phyloP scores from a whole-genome alignment of 139 green algal species.

The Chlorella sp. region DNA sequence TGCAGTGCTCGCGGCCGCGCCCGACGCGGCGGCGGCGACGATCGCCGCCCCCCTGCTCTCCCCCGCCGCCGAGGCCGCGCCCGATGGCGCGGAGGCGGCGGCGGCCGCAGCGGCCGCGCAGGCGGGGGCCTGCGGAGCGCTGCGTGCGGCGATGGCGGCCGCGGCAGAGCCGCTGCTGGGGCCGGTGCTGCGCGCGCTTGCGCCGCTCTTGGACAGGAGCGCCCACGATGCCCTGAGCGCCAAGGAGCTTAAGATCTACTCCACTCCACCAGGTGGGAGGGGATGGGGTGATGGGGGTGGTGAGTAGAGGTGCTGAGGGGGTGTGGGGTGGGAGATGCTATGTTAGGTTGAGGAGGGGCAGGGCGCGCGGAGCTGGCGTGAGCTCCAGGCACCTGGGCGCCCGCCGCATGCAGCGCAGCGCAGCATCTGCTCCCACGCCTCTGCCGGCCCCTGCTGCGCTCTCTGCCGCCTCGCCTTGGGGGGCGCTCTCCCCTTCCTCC shows the following conservation, averaged over 20 bases:
- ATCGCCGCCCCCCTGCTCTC: background rate
- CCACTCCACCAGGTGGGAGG: constrained; percentile 49
- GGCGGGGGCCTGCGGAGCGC: constrained; percentile 46
- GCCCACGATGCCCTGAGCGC: constrained; percentile 62
- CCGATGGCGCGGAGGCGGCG: background rate
- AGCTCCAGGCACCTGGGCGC: no score
- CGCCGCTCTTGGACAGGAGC: constrained; percentile 30
- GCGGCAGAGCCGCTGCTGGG: constrained; percentile 41
- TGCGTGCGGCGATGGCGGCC: constrained; percentile 55
- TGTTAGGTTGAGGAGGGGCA: no score
- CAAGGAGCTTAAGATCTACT: constrained; percentile 58
- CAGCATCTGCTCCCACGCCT: no score
- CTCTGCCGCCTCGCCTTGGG: no score
- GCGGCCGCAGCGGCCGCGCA: constrained; percentile 8
- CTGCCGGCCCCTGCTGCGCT: no score
- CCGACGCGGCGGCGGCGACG: constrained; percentile 1
- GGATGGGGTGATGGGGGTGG: no score
- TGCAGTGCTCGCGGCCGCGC: background rate
- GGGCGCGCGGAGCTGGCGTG: no score
- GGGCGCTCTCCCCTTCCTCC: no score
- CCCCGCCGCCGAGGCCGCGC: no score
- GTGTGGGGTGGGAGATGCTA: no score
- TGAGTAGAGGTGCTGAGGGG: no score
- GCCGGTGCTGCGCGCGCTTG: constrained; percentile 41
- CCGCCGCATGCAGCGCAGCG: no score